phyloP scores from a whole-genome alignment of 2,329 filamentous ascomycete species.

The Stachybotrys elegans region DNA sequence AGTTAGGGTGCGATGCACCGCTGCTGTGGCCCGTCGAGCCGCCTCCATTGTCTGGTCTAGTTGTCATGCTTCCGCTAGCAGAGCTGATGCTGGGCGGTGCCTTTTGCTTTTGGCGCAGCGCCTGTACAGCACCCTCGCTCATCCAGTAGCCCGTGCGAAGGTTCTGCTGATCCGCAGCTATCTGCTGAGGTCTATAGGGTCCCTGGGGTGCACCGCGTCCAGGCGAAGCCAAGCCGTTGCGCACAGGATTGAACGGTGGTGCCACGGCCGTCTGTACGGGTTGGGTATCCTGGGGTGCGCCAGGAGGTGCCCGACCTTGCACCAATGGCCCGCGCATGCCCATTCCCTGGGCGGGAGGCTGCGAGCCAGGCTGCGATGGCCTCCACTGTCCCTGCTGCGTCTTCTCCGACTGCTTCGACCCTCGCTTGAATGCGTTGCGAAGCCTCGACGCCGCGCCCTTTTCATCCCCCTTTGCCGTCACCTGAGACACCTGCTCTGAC shows the following conservation, averaged over 20 bases:
- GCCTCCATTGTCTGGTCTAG: too few relatives aligned
- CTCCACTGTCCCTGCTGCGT: slow-evolving; percentile 1
- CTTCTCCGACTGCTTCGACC: slow-evolving; percentile 16
- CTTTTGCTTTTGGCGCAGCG: too few relatives aligned
- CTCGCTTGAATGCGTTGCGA: slow-evolving; percentile 25
- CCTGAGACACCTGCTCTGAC: slow-evolving; percentile 22
- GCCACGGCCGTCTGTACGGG: neutral
- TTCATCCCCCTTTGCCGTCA: slow-evolving; percentile 7
- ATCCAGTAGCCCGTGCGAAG: too few relatives aligned
- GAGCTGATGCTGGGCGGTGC: too few relatives aligned
- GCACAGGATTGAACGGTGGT: neutral
- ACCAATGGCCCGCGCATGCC: too few relatives aligned
- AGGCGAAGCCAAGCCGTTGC: neutral
- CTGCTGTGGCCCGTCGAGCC: too few relatives aligned
- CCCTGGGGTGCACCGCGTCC: slow-evolving; percentile 1
- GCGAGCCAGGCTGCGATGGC: neutral
- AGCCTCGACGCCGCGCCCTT: slow-evolving; percentile 18
- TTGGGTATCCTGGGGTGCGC: too few relatives aligned
- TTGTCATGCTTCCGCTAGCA: too few relatives aligned
- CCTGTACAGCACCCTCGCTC: too few relatives aligned
- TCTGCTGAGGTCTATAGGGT: slow-evolving; percentile 1
- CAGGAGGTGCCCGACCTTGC: too few relatives aligned
- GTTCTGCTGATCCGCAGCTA: too few relatives aligned
- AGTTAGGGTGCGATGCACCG: too few relatives aligned
- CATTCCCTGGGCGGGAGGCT: neutral